These are phyloP conservation scores for Schwanniomyces sp. DNA, from an alignment of 805 yeast species.

Conservation along the genomic window DNA sequence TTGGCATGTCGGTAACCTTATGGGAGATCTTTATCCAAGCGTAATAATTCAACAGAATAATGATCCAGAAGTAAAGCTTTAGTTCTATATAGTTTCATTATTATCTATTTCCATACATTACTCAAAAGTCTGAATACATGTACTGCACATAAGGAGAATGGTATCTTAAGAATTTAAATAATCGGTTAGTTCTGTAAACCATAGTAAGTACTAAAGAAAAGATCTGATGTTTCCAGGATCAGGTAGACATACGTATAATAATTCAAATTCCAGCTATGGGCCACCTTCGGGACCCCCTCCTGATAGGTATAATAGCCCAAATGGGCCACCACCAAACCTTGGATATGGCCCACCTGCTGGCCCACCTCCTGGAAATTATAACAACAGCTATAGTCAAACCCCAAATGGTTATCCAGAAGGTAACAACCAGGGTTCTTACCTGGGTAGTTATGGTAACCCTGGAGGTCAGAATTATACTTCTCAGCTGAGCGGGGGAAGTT, in stretches of 20 bases:
- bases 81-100: constrained; percentile 4
- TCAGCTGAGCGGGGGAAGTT: too few relatives aligned
- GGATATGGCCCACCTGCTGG: too few relatives aligned
- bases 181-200: too few relatives aligned
- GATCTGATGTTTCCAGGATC: constrained; percentile 13
- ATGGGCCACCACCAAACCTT: background rate
- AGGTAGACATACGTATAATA: constrained; percentile 10
- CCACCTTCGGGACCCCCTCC: constrained; percentile 21
- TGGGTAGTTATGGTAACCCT: background rate
- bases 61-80: constrained; percentile 24
- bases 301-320: constrained; percentile 5
- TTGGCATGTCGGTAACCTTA: constrained; percentile 70
- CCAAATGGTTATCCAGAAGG: background rate
- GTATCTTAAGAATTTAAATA: too few relatives aligned
- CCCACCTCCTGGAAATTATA: constrained; percentile 10
- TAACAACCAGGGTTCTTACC: background rate
- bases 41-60: constrained; percentile 26
- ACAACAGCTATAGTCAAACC: background rate
- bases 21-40: constrained; percentile 35
- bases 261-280: constrained; percentile 9
- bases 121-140: background rate
- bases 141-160: background rate
- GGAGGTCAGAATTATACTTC: background rate
- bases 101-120: too few relatives aligned
- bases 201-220: too few relatives aligned